Percentiles rank a stretch among this genome's conserved stretches.
phyloP scores from a whole-genome alignment of 1,139 yeast genomes.

The Insectozyma bohioensis region DNA sequence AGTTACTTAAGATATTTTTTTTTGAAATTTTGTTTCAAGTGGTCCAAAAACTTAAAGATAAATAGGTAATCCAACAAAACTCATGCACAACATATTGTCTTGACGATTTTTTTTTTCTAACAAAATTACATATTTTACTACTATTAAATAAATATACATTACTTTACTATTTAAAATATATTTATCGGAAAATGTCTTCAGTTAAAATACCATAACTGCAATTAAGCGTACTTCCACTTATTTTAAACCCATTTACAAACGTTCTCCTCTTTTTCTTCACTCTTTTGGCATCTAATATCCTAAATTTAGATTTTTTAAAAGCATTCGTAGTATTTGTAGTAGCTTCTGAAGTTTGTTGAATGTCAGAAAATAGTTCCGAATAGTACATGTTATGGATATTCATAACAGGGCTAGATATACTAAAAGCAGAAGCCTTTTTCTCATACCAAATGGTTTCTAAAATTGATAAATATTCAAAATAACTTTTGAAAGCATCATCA shows the following conservation, averaged over 20 bases:
- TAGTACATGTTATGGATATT: background rate
- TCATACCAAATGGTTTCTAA: conserved; percentile 20
- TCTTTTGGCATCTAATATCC: conserved; percentile 3
- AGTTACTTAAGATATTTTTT: too few species aligned
- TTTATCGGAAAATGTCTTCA: conserved; percentile 14
- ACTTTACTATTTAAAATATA: too few species aligned
- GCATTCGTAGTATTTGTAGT: too few species aligned
- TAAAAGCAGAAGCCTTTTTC: conserved; percentile 16
- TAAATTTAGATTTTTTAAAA: background rate
- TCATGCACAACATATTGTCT: too few species aligned
- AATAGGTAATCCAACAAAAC: too few species aligned
- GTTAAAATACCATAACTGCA: conserved; percentile 13
- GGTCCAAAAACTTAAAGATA: too few species aligned
- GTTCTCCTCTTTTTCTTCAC: background rate
- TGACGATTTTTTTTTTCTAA: too few species aligned
- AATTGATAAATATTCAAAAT: conserved; percentile 22
- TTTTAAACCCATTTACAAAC: conserved; percentile 6
- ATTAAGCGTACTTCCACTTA: conserved; percentile 5
- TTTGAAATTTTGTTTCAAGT: too few species aligned
- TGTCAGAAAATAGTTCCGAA: conserved; percentile 4
- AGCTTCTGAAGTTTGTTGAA: background rate
- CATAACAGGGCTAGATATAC: background rate
- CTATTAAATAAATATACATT: too few species aligned
- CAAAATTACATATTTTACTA: too few species aligned
- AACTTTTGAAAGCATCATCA: conserved; percentile 15